Percentiles rank a stretch among this genome's conserved stretches.
phyloP scores from a whole-genome alignment of 129 eudicot genomes.

The Oenanthe sinensis region DNA sequence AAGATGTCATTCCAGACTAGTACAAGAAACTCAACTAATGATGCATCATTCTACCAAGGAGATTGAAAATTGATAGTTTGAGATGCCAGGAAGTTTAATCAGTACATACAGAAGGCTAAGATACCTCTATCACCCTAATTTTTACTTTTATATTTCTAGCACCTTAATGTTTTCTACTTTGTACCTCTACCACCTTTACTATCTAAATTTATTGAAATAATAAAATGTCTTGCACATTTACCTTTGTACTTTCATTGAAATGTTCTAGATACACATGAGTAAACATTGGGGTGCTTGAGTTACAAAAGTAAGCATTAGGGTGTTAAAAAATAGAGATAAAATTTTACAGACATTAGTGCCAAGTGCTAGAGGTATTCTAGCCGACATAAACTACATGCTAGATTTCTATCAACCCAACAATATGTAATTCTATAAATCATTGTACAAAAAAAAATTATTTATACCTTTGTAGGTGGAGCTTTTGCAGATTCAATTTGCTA shows the following conservation, averaged over 20 bases:
- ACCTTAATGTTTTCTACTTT: background rate
- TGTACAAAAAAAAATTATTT: background rate
- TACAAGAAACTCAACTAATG: background rate
- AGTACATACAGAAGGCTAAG: background rate
- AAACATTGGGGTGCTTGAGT: background rate
- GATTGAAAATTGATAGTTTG: background rate
- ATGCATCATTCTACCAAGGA: background rate
- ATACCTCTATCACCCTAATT: background rate
- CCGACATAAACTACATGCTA: background rate
- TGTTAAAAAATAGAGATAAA: background rate
- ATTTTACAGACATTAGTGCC: background rate
- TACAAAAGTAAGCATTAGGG: conserved; percentile 1
- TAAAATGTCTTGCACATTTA: background rate
- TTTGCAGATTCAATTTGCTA: conserved; percentile 25
- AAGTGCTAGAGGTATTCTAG: background rate
- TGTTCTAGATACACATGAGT: background rate
- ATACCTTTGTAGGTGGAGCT: conserved; percentile 43
- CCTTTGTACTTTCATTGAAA: too few relatives aligned
- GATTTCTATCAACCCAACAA: background rate
- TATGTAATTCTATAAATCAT: background rate
- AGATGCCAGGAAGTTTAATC: background rate
- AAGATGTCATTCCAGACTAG: background rate
- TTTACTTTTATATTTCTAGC: background rate
- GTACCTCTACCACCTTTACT: background rate
- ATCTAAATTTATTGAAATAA: background rate